A percentile compares a stretch with the other conserved stretches of the same genome.
These are phyloP conservation scores for Aspergillus piperis DNA, from an alignment of 2,329 filamentous ascomycete species.

Conservation along the genomic window DNA sequence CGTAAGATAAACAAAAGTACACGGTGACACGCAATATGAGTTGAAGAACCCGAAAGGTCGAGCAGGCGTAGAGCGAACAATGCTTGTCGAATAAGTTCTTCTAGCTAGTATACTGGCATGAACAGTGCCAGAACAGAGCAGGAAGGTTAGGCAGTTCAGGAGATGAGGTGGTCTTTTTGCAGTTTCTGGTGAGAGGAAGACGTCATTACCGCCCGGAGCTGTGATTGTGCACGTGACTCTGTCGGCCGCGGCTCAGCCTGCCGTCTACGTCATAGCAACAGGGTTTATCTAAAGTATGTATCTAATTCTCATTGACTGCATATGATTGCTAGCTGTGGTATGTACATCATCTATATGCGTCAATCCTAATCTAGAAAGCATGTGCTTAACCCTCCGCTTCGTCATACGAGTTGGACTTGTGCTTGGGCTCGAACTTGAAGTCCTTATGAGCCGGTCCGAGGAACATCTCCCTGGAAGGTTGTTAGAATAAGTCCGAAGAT, in stretches of 20 bases:
- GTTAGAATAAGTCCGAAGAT: conserved; percentile 12
- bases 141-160: conserved; percentile 7
- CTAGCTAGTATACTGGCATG: background rate
- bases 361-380: background rate
- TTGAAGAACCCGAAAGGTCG: background rate
- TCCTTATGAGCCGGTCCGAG: conserved; percentile 84
- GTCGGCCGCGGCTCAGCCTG: background rate
- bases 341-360: conserved; percentile 1
- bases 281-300: background rate
- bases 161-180: conserved; percentile 73
- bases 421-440: conserved; percentile 95
- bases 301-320: background rate
- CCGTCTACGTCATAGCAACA: conserved; percentile 1
- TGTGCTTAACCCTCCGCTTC: conserved; percentile 58
- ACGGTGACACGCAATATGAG: background rate
- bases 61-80: background rate
- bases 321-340: background rate
- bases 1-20: conserved; percentile 21
- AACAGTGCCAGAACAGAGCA: background rate
- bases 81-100: background rate
- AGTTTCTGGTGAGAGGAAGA: conserved; percentile 30
- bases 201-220: conserved; percentile 33
- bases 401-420: conserved; percentile 91
- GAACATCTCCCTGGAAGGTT: conserved; percentile 80
- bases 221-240: conserved; percentile 18